Evolutionary conservation across 306 rosid genomes (phyloP).

Genomic region (Sicyos edulis): DNA sequence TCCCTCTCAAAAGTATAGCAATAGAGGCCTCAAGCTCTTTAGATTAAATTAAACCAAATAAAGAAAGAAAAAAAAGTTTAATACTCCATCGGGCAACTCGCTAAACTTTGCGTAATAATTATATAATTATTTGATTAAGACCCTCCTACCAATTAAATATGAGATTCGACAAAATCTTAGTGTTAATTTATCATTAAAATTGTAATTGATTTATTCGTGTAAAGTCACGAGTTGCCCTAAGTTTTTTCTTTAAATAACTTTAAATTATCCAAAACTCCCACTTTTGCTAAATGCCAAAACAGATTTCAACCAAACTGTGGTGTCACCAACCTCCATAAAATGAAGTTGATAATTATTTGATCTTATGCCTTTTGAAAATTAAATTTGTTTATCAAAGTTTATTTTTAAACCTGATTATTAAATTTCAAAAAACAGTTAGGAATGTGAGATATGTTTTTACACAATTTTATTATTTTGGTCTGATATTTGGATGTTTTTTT

Average conservation of each 20-base stretch:
- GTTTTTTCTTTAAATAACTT: background rate
- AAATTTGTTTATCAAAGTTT: too few relatives aligned
- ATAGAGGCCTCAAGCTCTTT: background rate
- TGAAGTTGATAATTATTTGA: too few relatives aligned
- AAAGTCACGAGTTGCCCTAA: conserved; percentile 11
- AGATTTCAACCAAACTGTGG: background rate
- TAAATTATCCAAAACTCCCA: conserved; percentile 6
- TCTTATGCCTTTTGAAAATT: too few relatives aligned
- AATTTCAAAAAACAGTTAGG: too few relatives aligned
- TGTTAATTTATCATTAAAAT: background rate
- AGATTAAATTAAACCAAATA: background rate
- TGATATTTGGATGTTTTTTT: too few relatives aligned
- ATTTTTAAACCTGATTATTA: too few relatives aligned
- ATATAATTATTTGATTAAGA: background rate
- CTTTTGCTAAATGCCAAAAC: conserved; percentile 6
- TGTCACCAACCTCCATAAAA: too few relatives aligned
- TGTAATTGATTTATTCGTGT: background rate
- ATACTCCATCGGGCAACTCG: background rate
- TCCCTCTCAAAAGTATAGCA: background rate
- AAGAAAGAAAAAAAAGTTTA: background rate
- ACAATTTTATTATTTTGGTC: too few relatives aligned
- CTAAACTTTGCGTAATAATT: background rate
- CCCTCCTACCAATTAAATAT: conserved; percentile 1
- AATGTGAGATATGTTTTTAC: too few relatives aligned
- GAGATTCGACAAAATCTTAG: background rate